Conservation (phyloP, 179 eudicot species). For the Gypsophila paniculata region DNA sequence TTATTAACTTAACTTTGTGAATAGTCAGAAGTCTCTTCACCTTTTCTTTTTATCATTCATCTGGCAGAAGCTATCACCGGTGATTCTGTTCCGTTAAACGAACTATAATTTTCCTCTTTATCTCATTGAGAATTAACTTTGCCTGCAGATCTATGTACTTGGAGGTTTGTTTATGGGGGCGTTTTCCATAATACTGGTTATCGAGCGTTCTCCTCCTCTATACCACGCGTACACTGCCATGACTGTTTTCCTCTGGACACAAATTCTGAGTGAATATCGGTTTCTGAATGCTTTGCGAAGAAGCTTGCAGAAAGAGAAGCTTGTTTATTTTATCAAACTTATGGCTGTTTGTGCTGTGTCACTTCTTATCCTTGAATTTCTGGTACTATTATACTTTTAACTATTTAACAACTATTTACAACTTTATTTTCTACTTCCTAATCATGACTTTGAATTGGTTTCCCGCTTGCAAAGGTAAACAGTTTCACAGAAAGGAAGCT, state of each 20-base stretch:
- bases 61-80: background rate
- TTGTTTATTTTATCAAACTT: conserved; percentile 43
- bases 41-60: background rate
- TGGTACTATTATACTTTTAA: conserved; percentile 43
- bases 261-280: conserved; percentile 59
- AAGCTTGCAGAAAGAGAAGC: conserved; percentile 39
- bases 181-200: conserved; percentile 43
- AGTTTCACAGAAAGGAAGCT: conserved; percentile 91
- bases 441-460: conserved; percentile 18
- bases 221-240: conserved; percentile 82
- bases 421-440: background rate
- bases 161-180: conserved; percentile 62
- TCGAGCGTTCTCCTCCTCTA: conserved; percentile 82
- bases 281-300: conserved; percentile 66
- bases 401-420: background rate
- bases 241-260: conserved; percentile 96
- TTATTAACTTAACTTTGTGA: background rate
- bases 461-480: conserved; percentile 50
- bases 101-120: background rate
- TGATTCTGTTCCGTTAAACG: background rate
- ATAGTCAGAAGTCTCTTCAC: background rate
- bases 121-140: background rate
- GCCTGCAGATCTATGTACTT: conserved; percentile 46
- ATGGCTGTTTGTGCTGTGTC: conserved; percentile 49
- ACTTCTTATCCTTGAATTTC: conserved; percentile 63